Percentiles rank a stretch among this genome's conserved stretches.
phyloP scores from a whole-genome alignment of 2,329 filamentous ascomycete genomes.

The Ophiostoma ulmi region DNA sequence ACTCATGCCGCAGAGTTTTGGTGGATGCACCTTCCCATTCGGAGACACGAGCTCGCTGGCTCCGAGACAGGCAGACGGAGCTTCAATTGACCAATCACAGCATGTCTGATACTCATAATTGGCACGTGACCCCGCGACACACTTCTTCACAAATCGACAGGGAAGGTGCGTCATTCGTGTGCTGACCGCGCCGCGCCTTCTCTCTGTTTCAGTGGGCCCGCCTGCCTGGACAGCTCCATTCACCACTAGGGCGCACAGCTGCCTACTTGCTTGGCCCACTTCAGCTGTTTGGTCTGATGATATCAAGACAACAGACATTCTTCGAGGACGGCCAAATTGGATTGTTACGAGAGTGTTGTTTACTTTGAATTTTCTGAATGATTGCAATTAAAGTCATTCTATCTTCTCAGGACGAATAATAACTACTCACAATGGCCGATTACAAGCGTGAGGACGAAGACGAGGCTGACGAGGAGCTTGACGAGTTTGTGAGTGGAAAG shows the following conservation, averaged over 20 bases:
- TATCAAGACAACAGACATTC: neutral
- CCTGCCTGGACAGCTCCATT: neutral
- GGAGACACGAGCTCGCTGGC: constrained; percentile 23
- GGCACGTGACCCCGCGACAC: constrained; percentile 24
- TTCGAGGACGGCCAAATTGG: neutral
- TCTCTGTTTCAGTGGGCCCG: neutral
- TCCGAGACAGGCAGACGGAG: constrained; percentile 12
- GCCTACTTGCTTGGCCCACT: constrained; percentile 7
- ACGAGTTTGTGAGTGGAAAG: constrained; percentile 31
- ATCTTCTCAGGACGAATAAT: neutral
- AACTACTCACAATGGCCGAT: constrained; percentile 30
- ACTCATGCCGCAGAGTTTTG: neutral
- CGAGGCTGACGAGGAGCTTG: constrained; percentile 59
- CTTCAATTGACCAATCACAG: constrained; percentile 24
- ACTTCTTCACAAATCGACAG: neutral
- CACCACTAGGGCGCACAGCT: neutral
- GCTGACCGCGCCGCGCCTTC: constrained; percentile 18
- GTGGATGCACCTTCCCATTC: constrained; percentile 16
- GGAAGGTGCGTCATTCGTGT: neutral
- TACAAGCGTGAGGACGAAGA: constrained; percentile 53
- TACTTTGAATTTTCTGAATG: neutral
- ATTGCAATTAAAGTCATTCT: neutral
- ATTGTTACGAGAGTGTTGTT: neutral
- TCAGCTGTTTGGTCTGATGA: neutral
- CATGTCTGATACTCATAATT: constrained; percentile 2